Base-by-base conservation (phyloP, 768 basidiomycete species). In the Clitopilus hobsonii region DNA sequence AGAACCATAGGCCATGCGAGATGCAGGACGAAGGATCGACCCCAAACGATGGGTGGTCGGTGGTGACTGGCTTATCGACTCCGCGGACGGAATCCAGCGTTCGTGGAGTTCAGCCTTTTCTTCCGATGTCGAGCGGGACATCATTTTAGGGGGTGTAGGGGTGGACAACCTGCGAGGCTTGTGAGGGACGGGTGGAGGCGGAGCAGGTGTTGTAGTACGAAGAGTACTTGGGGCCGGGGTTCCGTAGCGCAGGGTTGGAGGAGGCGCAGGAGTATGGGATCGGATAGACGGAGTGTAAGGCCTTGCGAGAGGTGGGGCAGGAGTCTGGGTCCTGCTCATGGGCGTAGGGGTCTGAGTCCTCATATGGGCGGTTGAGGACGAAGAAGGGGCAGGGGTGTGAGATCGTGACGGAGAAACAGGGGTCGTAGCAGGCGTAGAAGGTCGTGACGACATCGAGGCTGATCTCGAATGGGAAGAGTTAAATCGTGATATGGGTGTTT, bases 71-170 rank as follows among this genome's bases (percentile, higher is more conserved):
- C 41, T 45, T 16, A 45, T 45, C 41, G 41, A 45, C 41, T 63
- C 66, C 36, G 67, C 62, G 26, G 78, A 76, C 13, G 86, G 86
- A 45, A 87, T 71, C 86, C 86, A 88, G 57, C 83, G 78, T 64
- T 86, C 79, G 56, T 80, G 84, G 41, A 84, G 67, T 50, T 76
- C 71, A 16, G 71, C 80, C 66, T 85, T 86, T 71, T 86, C 85
- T 63, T 88, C 86, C 53, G 84, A 84, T 57, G 81, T 75, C 28
- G 84, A 81, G 52, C 85, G 80, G 5, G 30, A 28, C 50, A 61
- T 66, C 69, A 85, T 79, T 74, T 81, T 83, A 48, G 79, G 77
- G 52, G 84, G 80, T 23, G 81, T 79, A 14, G 80, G 71, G 36
- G 72, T 70, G 20, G 83, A 80, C 63, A 82, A 71, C 56, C 74